Evolutionary conservation across 2,329 filamentous ascomycete genomes (phyloP), one percentile per base, ranked within the genome.

Genomic region (Fusarium brevicatenulatum): DNA sequence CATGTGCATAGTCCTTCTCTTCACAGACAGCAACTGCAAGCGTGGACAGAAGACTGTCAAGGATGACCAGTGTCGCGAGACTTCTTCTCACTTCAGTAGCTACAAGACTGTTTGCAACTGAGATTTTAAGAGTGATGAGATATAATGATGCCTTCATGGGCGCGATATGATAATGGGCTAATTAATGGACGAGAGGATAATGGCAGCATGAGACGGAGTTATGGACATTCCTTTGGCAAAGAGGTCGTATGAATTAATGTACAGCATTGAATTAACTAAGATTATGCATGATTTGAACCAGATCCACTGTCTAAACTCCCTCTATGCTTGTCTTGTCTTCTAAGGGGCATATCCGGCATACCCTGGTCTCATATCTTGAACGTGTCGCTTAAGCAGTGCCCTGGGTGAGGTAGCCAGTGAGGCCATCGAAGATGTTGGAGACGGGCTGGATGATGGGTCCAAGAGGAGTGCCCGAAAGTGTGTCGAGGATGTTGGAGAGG

Each of bases 11-110:
- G 66, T 68, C 16, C 23, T 66, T 9, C 53, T 70, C 7, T 70
- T 60, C 42, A 46, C 36, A 11, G 67, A 70, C 42, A 39, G 23
- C 1, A 49, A 28, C 34, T 70, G 66, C 15, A 70, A 66, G 32
- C 54, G 60, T 36, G 66, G 66, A n/a, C 64, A 70, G 60, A 70
- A 70, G 53, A 25, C 53, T 4, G 42, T 70, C 12, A 46, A 50
- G 7, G 67, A 70, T 19, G 67, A 49, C 0, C 66, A 70, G 36
- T 70, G 67, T 4, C 59, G 53, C 11, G 59, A 16, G 13, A 70
- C 53, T 4, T 37, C 25, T 7, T 28, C 28, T 4, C 39, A 49
- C 15, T 70, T 70, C 16, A 49, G 66, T 1, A 70, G 67, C 42
- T 70, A 66, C 47, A 70, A 66, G 53, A 54, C 56, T 7, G 47